Evolutionary conservation across 2,329 filamentous ascomycete genomes (phyloP), one percentile per base, ranked within the genome.

Genomic region (Dactylellina drechsleri): DNA sequence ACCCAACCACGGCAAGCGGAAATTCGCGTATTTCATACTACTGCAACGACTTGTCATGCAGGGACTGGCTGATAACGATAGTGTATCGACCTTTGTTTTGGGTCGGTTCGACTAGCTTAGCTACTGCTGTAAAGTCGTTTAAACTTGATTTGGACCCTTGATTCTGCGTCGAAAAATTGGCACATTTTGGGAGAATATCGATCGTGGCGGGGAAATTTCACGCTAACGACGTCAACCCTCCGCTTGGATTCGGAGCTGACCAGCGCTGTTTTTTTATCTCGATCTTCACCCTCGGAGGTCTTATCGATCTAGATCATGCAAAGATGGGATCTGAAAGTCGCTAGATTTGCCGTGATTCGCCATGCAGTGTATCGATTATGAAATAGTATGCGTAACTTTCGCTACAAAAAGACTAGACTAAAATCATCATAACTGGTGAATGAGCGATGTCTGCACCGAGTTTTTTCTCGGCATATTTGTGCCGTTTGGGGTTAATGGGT

Each of bases 271-370:
- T 50, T 28, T 60, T 53, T 20, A 68, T 61, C 57, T 68, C 10
- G 65, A 61, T 61, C 49, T 61, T 54, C 65, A 41, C 36, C 36
- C 60, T 47, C n/a, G 26, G 31, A 56, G 57, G 50, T 45, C 41
- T 57, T 26, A 70, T 36, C 59, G 57, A 70, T 70, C 66, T 70
- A 70, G 66, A 70, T 70, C 57, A 23, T 57, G 50, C 57, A 47
- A 47, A 31, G 66, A 70, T 62, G 52, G n/a, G 41, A 70, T 50
- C 52, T 45, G 36, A 56, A 54, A 54, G n/a, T 31, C 40, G 41
- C 66, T 10, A 50, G 66, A 70, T 70, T 61, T 57, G 57, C 40
- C 40, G 26, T 62, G 40, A 58, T 43, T 23, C 28, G 54, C 54
- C 18, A 45, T 26, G n/a, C 13, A 45, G 26, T 23, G 45, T 23